Evolutionary conservation across 208 protist species (phyloP).

Genomic region (Herpetomonas samuelpessoai): DNA sequence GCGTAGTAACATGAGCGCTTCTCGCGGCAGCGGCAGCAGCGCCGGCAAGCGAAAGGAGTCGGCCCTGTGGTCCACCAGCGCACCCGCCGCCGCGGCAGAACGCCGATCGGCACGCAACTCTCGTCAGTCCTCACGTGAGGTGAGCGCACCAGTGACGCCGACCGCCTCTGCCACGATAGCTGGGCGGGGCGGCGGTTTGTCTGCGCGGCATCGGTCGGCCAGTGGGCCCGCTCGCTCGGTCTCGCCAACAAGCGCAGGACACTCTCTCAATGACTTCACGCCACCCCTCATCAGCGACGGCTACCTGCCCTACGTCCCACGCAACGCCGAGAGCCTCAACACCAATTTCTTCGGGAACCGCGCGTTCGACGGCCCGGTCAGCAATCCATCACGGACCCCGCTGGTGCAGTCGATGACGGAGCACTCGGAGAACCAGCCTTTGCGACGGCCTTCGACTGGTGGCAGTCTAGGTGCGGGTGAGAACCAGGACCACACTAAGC

Average conservation of each 20-base stretch:
- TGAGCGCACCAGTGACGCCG: neutral
- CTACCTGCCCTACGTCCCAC: conserved; percentile 38
- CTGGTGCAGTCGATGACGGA: too few relatives aligned
- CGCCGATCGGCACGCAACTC: neutral
- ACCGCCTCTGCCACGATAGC: neutral
- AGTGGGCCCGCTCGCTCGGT: neutral
- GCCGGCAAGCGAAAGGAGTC: neutral
- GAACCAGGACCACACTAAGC: too few relatives aligned
- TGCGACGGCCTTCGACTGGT: neutral
- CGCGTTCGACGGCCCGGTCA: conserved; percentile 17
- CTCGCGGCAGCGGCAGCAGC: neutral
- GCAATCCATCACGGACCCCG: conserved; percentile 34
- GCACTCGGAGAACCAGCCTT: too few relatives aligned
- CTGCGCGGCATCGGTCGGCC: neutral
- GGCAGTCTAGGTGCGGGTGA: neutral
- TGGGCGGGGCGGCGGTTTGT: too few relatives aligned
- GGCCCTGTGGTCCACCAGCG: conserved; percentile 5
- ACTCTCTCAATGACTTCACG: conserved; percentile 7
- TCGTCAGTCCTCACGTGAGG: neutral
- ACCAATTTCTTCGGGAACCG: conserved; percentile 54
- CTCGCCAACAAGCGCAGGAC: neutral
- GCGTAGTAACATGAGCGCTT: neutral
- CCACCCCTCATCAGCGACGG: conserved; percentile 11
- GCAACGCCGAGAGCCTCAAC: conserved; percentile 43
- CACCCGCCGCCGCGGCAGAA: neutral